Evolutionary conservation across 768 basidiomycete genomes (phyloP), one percentile per base, ranked within the genome.

Genomic region (Lentinula aciculospora): DNA sequence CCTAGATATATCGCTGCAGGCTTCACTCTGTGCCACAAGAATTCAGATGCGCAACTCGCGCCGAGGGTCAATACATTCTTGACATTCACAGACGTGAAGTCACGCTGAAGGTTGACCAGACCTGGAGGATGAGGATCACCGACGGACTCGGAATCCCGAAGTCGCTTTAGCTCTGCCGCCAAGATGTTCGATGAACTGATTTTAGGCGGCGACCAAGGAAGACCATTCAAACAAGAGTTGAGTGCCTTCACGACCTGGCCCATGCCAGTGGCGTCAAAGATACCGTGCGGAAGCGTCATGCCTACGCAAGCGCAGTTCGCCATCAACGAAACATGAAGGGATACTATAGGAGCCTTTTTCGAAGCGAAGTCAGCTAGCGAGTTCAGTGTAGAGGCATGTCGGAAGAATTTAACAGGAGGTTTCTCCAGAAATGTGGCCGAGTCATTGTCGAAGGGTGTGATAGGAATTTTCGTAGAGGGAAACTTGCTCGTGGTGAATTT

Each of bases 401-500:
- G 54, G 23, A 56, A 56, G 37, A 44, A 45, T 56, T 56, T 56
- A 2, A 34, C 28, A 5, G 54, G 40, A 23, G 54, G 54, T 56
- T 36, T 44, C 28, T 44, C 40, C 4, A 56, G 39, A 42, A 45
- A 32, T 8, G 39, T 44, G 19, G 44, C 54, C 10, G 54, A 44
- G 27, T 12, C 12, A 8, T 42, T 42, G 5, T 32, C 37, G 4
- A 44, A 28, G 8, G 54, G 42, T n/a, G 42, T 56, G 7, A 46
- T 10, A 40, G 44, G 44, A 21, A 56, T 1, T 36, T 44, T 56
- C n/a, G 54, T 56, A 9, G 44, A 44, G 8, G 40, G 44, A 8
- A 56, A 40, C 19, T 56, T 39, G 54, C 54, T 56, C 23, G 54
- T 56, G 39, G 54, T 56, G 40, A 56, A 56, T 21, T 56, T 56